Percentiles rank a stretch among this genome's conserved stretches.
Conservation (phyloP, 139 green algal species). For the Tetraselmis chui region DNA sequence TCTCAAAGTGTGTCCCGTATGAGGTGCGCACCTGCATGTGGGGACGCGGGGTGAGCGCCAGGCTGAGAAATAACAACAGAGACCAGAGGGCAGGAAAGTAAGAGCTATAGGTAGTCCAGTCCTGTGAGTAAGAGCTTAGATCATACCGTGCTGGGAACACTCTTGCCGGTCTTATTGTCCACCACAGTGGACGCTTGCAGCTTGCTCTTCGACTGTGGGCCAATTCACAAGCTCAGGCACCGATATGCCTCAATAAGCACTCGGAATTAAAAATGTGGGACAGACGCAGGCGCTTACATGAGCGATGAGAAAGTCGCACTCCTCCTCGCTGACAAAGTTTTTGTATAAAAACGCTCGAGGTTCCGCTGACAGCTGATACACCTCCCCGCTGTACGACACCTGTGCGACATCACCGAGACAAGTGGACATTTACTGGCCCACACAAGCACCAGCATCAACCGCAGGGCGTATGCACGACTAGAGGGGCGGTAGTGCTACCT, state of each 20-base stretch:
- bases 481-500: not conserved
- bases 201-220: conserved; percentile 3
- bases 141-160: conserved; percentile 13
- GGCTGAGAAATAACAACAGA: too few relatives aligned
- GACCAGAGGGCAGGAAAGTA: too few relatives aligned
- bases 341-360: conserved; percentile 39
- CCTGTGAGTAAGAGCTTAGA: too few relatives aligned
- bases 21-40: conserved; percentile 29
- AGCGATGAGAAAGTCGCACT: conserved; percentile 47
- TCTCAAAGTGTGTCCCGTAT: conserved; percentile 42
- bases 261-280: too few relatives aligned
- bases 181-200: conserved; percentile 47
- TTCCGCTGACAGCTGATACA: conserved; percentile 40
- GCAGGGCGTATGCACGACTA: not conserved
- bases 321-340: conserved; percentile 41
- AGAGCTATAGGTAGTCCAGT: too few relatives aligned
- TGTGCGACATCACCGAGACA: too few relatives aligned
- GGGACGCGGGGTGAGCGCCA: too few relatives aligned
- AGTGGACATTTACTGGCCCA: too few relatives aligned
- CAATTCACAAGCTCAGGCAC: too few relatives aligned
- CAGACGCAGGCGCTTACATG: conserved; percentile 10
- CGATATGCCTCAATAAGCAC: too few relatives aligned
- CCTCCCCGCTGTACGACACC: conserved; percentile 43
- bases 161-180: conserved; percentile 41
- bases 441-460: too few relatives aligned